A percentile compares a stretch with the other conserved stretches of the same genome.
phyloP scores from a whole-genome alignment of 1,284 basidiomycete genomes.

The Ceratobasidium theobromae region DNA sequence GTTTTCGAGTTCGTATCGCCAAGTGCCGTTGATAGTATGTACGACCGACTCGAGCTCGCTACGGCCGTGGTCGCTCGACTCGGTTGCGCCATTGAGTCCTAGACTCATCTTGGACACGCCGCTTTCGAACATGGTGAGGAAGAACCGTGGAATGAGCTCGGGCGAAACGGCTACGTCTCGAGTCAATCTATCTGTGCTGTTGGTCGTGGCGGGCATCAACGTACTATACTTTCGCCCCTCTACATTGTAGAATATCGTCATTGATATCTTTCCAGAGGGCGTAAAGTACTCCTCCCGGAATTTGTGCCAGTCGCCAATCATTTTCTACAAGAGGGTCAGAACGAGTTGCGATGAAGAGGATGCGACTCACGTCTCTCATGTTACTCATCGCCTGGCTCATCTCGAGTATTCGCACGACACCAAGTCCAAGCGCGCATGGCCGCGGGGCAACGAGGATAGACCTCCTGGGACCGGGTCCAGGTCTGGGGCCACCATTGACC shows the following conservation, averaged over 20 bases:
- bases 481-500: background rate
- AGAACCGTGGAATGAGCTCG: constrained; percentile 18
- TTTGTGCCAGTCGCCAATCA: constrained; percentile 1
- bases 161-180: background rate
- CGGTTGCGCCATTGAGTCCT: background rate
- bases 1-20: constrained; percentile 20
- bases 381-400: constrained; percentile 16
- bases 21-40: background rate
- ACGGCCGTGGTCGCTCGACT: background rate
- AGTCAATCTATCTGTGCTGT: background rate
- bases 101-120: constrained; percentile 22
- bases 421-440: background rate
- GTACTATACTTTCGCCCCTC: constrained; percentile 22
- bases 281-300: constrained; percentile 16
- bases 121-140: constrained; percentile 12
- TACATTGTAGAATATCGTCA: constrained; percentile 14
- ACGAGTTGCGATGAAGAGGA: background rate
- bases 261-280: background rate
- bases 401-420: constrained; percentile 12
- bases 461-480: background rate
- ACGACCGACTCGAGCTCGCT: background rate
- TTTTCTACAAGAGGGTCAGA: background rate
- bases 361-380: background rate
- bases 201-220: background rate
- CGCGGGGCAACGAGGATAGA: background rate